Percentiles rank a stretch among this genome's conserved stretches.
Evolutionary conservation across 1,284 basidiomycete genomes (phyloP).

Genomic region (Sanguinoderma infundibulare): DNA sequence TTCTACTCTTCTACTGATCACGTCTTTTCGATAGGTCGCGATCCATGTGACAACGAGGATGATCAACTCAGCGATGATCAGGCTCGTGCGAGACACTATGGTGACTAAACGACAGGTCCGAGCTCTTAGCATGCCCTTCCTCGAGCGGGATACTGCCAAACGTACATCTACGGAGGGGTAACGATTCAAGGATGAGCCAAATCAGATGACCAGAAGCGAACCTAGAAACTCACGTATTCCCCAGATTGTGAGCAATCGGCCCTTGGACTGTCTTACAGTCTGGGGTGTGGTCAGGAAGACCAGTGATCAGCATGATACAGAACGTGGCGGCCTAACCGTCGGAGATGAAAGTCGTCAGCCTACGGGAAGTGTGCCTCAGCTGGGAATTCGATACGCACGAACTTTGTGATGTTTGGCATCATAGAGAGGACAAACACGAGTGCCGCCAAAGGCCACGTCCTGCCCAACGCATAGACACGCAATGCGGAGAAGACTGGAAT

Average conservation of each 20-base stretch:
- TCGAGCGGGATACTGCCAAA: no score
- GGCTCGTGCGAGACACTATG: slow-evolving; percentile 3
- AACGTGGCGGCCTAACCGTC: background rate
- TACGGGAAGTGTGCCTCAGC: background rate
- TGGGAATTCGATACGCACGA: background rate
- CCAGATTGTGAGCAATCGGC: background rate
- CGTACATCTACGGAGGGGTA: background rate
- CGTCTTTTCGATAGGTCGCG: background rate
- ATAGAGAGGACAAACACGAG: slow-evolving; percentile 5
- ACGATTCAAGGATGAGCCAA: background rate
- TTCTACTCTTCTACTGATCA: background rate
- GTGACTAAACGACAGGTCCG: slow-evolving; percentile 1
- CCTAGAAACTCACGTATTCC: background rate
- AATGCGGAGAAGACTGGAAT: slow-evolving; percentile 11
- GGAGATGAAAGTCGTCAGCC: background rate
- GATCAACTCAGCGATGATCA: slow-evolving; percentile 1
- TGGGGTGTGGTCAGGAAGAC: background rate
- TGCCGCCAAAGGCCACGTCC: background rate
- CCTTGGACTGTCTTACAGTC: background rate
- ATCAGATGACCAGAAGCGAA: no score
- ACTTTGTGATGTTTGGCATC: slow-evolving; percentile 5
- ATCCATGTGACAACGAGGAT: slow-evolving; percentile 4
- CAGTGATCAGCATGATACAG: background rate
- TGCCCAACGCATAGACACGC: slow-evolving; percentile 10
- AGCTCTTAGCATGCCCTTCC: no score